Evolutionary conservation across 2,329 filamentous ascomycete species (phyloP).

Genomic region (Pseudohalonectria lignicola): DNA sequence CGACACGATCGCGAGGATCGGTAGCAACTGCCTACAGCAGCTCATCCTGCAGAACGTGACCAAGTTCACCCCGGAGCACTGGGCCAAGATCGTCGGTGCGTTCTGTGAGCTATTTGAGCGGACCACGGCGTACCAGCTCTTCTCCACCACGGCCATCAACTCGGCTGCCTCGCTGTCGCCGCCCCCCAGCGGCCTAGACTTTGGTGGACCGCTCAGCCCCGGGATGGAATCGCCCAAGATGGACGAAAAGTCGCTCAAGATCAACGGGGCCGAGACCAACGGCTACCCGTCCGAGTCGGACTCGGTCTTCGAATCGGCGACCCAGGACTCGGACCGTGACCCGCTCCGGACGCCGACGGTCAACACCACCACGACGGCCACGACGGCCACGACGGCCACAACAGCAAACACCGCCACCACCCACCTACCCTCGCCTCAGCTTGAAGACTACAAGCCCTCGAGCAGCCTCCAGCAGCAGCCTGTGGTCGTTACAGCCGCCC

Average conservation of each 20-base stretch:
- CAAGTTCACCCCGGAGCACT: constrained; percentile 81
- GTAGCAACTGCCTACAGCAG: constrained; percentile 95
- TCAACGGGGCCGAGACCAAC: constrained; percentile 41
- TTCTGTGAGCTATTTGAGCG: constrained; percentile 94
- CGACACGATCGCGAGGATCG: constrained; percentile 94
- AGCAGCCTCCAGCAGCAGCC: constrained; percentile 74
- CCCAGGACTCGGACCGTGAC: constrained; percentile 20
- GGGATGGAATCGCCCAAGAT: constrained; percentile 23
- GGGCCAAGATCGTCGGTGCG: constrained; percentile 86
- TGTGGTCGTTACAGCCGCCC: constrained; percentile 82
- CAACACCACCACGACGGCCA: constrained; percentile 5
- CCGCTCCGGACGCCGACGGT: constrained; percentile 16
- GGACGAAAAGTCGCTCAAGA: constrained; percentile 48
- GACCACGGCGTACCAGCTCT: constrained; percentile 90
- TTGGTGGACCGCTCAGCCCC: constrained; percentile 32
- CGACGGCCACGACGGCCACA: constrained; percentile 10
- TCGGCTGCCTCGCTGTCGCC: constrained; percentile 40
- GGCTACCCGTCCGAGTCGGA: constrained; percentile 22
- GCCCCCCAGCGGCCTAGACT: constrained; percentile 39
- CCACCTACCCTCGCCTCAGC: constrained; percentile 29
- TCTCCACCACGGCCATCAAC: constrained; percentile 63
- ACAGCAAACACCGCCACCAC: constrained; percentile 9
- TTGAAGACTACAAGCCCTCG: constrained; percentile 83
- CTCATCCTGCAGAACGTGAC: constrained; percentile 91
- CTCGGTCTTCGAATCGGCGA: constrained; percentile 15